phyloP scores from a whole-genome alignment of 176 grass and related monocot species.

The Melocanna baccifera region DNA sequence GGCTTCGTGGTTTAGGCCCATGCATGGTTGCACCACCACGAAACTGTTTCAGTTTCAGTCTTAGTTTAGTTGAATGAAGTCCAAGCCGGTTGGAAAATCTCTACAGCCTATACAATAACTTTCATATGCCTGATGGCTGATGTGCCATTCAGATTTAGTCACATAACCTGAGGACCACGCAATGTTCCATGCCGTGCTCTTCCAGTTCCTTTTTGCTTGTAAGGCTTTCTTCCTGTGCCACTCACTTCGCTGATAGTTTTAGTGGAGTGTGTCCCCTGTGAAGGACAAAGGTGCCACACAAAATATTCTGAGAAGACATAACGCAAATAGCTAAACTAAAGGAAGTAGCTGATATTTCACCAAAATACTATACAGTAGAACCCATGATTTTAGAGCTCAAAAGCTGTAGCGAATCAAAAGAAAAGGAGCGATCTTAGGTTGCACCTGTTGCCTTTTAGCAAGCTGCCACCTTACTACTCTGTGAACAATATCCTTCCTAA shows the following conservation, averaged over 20 bases:
- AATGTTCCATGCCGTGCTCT: constrained; percentile 83
- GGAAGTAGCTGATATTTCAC: neutral
- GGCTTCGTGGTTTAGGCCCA: constrained; percentile 89
- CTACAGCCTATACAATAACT: neutral
- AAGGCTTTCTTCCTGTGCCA: constrained; percentile 80
- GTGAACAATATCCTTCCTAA: constrained; percentile 91
- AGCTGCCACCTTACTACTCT: constrained; percentile 83
- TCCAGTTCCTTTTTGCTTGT: constrained; percentile 76
- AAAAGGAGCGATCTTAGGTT: neutral
- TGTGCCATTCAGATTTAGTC: neutral
- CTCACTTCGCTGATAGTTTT: constrained; percentile 91
- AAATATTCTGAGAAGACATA: neutral
- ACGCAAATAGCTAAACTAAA: neutral
- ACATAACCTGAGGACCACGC: constrained; percentile 65
- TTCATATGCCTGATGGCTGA: neutral
- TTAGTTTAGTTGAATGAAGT: constrained; percentile 23
- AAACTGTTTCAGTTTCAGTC: constrained; percentile 56
- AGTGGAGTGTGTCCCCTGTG: constrained; percentile 77
- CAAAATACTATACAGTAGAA: neutral
- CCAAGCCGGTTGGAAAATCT: neutral
- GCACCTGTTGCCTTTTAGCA: constrained; percentile 88
- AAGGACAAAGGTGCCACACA: constrained; percentile 14
- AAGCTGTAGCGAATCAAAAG: neutral
- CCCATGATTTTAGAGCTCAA: neutral
- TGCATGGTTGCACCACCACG: constrained; percentile 74